These are phyloP conservation scores for Sesbania bispinosa DNA, from an alignment of 306 rosid genomes.

Conservation along the genomic window DNA sequence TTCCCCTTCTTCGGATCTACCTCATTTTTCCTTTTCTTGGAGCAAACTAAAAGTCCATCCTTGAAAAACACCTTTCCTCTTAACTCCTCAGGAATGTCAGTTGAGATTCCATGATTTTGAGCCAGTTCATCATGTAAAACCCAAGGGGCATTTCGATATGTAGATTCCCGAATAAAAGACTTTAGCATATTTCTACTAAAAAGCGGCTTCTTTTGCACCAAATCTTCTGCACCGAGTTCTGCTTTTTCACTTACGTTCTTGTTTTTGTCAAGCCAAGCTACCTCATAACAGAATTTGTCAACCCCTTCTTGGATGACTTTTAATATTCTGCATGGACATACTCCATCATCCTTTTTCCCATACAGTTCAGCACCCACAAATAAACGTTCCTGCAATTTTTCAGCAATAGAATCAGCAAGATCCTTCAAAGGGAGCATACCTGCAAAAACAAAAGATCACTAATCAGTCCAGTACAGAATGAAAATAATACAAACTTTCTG, in stretches of 20 bases:
- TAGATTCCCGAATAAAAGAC: conserved; percentile 92
- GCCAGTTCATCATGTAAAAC: conserved; percentile 80
- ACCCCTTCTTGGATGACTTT: conserved; percentile 50
- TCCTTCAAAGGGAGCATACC: conserved; percentile 87
- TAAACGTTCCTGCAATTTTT: conserved; percentile 52
- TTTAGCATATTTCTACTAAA: conserved; percentile 73
- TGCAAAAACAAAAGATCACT: conserved; percentile 35
- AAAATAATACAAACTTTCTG: too few relatives aligned
- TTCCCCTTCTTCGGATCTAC: conserved; percentile 28
- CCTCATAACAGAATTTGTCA: conserved; percentile 50
- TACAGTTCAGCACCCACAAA: conserved; percentile 75
- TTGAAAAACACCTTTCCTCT: conserved; percentile 52
- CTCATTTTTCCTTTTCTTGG: conserved; percentile 60
- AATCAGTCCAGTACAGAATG: not conserved
- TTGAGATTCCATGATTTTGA: conserved; percentile 66
- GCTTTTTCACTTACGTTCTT: conserved; percentile 52
- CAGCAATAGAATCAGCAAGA: conserved; percentile 72
- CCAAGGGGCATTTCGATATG: conserved; percentile 91
- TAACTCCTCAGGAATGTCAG: conserved; percentile 65
- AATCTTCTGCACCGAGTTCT: conserved; percentile 41
- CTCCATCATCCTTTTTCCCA: conserved; percentile 58
- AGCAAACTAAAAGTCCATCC: conserved; percentile 67
- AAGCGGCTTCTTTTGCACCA: conserved; percentile 72
- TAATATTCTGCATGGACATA: conserved; percentile 63
- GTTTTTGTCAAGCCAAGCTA: conserved; percentile 77